These are phyloP conservation scores for Aspergillus versicolor DNA, from an alignment of 2,329 filamentous ascomycete species.

Conservation along the genomic window DNA sequence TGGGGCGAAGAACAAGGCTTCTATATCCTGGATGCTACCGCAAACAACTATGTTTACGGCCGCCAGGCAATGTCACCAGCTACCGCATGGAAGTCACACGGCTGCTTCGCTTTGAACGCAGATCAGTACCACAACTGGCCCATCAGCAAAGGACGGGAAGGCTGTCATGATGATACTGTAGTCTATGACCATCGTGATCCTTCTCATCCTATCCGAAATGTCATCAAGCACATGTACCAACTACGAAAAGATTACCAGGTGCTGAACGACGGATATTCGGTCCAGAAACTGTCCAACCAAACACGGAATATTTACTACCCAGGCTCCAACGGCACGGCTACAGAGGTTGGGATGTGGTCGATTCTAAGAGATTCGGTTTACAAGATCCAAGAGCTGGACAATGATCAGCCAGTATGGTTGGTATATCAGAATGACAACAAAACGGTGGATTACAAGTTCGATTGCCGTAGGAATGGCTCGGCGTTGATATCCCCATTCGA, in stretches of 20 bases:
- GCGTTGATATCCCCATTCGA: conserved; percentile 60
- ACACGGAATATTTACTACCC: conserved; percentile 52
- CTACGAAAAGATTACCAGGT: conserved; percentile 57
- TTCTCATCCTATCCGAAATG: conserved; percentile 60
- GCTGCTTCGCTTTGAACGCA: conserved; percentile 59
- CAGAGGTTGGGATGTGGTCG: conserved; percentile 62
- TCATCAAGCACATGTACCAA: conserved; percentile 62
- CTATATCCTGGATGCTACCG: conserved; percentile 64
- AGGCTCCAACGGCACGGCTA: conserved; percentile 53
- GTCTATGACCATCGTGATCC: conserved; percentile 64
- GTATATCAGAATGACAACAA: conserved; percentile 49
- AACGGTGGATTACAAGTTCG: conserved; percentile 55
- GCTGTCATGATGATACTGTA: conserved; percentile 58
- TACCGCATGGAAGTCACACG: conserved; percentile 64
- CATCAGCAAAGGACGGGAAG: conserved; percentile 52
- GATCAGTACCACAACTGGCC: conserved; percentile 61
- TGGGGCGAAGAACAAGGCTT: conserved; percentile 68
- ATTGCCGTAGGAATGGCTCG: conserved; percentile 52
- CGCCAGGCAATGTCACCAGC: conserved; percentile 62
- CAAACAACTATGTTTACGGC: conserved; percentile 65
- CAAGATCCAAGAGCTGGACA: conserved; percentile 53
- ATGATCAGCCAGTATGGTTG: conserved; percentile 49
- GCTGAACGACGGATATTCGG: conserved; percentile 59
- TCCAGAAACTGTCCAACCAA: conserved; percentile 58
- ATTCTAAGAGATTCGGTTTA: conserved; percentile 53